Evolutionary conservation across 2,329 filamentous ascomycete genomes (phyloP).

Genomic region (Cadophora malorum): DNA sequence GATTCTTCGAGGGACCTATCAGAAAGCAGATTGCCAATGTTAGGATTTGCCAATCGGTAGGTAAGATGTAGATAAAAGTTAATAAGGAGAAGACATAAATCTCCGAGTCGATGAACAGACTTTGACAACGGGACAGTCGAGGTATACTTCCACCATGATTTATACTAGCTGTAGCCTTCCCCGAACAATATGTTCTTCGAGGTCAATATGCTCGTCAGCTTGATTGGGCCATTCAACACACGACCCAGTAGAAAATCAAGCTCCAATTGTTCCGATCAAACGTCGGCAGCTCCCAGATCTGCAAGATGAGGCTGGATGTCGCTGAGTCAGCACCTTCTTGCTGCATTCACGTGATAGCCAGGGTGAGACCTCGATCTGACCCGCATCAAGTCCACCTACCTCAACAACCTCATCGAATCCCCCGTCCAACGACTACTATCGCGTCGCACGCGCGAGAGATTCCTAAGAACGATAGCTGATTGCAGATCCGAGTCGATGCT

Average conservation of each 20-base stretch:
- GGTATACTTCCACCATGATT: no score
- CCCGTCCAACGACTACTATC: background rate
- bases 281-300: background rate
- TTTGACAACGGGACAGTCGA: no score
- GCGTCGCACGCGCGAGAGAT: slow-evolving; percentile 1
- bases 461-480: slow-evolving; percentile 2
- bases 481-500: slow-evolving; percentile 17
- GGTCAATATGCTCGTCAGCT: background rate
- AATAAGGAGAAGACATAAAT: no score
- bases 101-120: no score
- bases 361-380: slow-evolving; percentile 12
- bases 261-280: background rate
- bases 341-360: background rate
- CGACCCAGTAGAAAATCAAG: background rate
- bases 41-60: no score
- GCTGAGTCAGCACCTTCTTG: background rate
- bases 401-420: background rate
- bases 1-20: no score
- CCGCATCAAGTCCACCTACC: slow-evolving; percentile 3
- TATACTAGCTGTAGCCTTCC: background rate
- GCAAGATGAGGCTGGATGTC: background rate
- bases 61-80: no score
- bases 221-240: background rate
- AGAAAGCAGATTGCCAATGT: no score
- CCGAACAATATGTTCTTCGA: no score